Conservation (phyloP, 2,329 filamentous ascomycete genomes). For the Phialophora chinensis region DNA sequence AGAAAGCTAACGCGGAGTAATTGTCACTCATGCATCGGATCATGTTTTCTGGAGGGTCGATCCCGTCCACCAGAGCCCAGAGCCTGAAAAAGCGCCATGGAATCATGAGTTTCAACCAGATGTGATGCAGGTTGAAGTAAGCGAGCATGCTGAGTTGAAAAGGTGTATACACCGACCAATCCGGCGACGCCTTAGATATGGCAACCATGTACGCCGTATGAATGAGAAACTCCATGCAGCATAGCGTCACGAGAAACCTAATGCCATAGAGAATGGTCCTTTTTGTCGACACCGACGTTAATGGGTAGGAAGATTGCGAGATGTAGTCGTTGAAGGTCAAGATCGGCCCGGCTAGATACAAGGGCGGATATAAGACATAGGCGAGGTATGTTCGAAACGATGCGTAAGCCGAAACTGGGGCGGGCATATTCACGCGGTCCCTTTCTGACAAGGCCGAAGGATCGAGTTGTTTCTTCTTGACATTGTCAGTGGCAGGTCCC, state of each 20-base stretch:
- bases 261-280: conserved; percentile 82
- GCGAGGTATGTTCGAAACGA: conserved; percentile 85
- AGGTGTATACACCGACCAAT: conserved; percentile 83
- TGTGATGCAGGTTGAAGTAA: conserved; percentile 94
- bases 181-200: conserved; percentile 79
- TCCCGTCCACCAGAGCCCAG: conserved; percentile 88
- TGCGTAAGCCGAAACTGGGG: conserved; percentile 70
- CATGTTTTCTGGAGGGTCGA: conserved; percentile 98
- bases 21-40: conserved; percentile 95
- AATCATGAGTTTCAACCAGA: conserved; percentile 96
- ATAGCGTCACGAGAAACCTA: conserved; percentile 78
- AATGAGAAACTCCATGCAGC: conserved; percentile 88
- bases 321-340: conserved; percentile 98
- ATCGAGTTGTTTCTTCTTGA: conserved; percentile 97
- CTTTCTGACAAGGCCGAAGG: conserved; percentile 83
- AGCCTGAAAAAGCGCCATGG: conserved; percentile 98
- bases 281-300: conserved; percentile 70
- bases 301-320: conserved; percentile 76
- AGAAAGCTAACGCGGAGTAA: conserved; percentile 88
- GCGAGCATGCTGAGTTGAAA: conserved; percentile 88
- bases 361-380: conserved; percentile 87
- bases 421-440: conserved; percentile 80
- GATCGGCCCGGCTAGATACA: conserved; percentile 92
- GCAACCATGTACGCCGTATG: conserved; percentile 94
- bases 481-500: conserved; percentile 61